Conservation (phyloP, 441 rosid genomes). For the Erodium moschatum region DNA sequence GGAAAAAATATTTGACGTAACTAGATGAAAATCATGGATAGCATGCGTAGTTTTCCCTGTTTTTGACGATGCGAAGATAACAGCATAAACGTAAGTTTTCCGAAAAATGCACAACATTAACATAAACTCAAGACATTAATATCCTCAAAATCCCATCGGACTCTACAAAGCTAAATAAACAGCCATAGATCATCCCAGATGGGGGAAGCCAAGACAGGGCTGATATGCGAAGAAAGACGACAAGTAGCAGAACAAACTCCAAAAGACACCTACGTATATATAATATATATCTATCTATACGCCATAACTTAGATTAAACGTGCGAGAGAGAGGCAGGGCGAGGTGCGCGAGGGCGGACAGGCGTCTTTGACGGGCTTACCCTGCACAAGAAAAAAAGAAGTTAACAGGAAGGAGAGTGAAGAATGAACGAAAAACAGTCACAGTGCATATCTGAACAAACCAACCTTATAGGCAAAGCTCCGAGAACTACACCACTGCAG, state of each 20-base stretch:
- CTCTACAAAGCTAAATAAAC: neutral
- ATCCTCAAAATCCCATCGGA: neutral
- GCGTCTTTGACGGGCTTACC: constrained; percentile 13
- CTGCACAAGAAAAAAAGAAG: neutral
- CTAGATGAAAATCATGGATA: too few species aligned
- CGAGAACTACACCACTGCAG: constrained; percentile 10
- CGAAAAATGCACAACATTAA: neutral
- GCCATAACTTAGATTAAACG: neutral
- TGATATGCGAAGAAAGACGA: too few species aligned
- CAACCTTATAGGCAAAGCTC: neutral
- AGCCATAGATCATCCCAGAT: neutral
- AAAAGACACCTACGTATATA: constrained; percentile 7
- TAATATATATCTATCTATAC: constrained; percentile 1
- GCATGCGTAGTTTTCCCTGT: too few species aligned
- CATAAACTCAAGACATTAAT: neutral
- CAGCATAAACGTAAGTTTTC: too few species aligned
- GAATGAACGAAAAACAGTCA: too few species aligned
- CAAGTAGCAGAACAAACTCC: too few species aligned
- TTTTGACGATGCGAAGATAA: too few species aligned
- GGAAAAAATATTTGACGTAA: too few species aligned
- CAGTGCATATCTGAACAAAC: neutral
- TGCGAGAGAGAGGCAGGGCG: neutral
- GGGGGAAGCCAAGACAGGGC: neutral
- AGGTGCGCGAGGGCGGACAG: constrained; percentile 11
- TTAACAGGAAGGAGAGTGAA: neutral